These are phyloP conservation scores for Hippophae tibetana DNA, from an alignment of 306 rosid species.

Conservation along the genomic window DNA sequence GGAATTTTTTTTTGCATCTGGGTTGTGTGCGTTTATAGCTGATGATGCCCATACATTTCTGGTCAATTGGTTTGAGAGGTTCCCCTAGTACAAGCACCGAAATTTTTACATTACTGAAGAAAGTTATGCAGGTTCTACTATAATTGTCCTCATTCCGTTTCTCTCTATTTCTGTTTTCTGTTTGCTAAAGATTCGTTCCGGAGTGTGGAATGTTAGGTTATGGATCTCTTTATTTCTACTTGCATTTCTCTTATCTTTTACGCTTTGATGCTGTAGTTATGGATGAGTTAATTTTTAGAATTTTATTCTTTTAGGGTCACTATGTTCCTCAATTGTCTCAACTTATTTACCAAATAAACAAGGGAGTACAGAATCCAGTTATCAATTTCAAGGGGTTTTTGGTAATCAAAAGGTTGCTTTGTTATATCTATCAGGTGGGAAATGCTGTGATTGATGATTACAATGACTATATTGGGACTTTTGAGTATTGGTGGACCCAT, in stretches of 20 bases:
- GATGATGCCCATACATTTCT: constrained; percentile 79
- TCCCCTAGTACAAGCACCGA: constrained; percentile 85
- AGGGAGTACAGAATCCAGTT: constrained; percentile 57
- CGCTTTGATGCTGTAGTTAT: constrained; percentile 4
- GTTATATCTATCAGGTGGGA: constrained; percentile 56
- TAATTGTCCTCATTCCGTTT: constrained; percentile 4
- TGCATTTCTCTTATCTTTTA: not conserved
- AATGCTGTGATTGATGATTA: constrained; percentile 91
- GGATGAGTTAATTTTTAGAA: constrained; percentile 8
- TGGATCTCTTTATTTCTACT: not conserved
- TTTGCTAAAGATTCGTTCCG: not conserved
- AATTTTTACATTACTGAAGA: constrained; percentile 93
- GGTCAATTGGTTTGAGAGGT: constrained; percentile 88
- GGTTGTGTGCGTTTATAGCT: constrained; percentile 44
- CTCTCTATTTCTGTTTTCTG: not conserved
- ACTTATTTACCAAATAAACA: constrained; percentile 53
- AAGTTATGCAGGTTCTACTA: constrained; percentile 83
- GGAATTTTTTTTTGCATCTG: constrained; percentile 18
- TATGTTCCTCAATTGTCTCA: constrained; percentile 90
- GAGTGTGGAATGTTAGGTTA: not conserved
- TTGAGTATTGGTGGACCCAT: constrained; percentile 94
- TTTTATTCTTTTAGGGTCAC: constrained; percentile 52
- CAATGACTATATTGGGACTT: constrained; percentile 79
- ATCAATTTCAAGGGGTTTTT: constrained; percentile 82
- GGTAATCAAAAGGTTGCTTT: constrained; percentile 35